Evolutionary conservation across 2,329 filamentous ascomycete species (phyloP).

Genomic region (Phialophora chinensis): DNA sequence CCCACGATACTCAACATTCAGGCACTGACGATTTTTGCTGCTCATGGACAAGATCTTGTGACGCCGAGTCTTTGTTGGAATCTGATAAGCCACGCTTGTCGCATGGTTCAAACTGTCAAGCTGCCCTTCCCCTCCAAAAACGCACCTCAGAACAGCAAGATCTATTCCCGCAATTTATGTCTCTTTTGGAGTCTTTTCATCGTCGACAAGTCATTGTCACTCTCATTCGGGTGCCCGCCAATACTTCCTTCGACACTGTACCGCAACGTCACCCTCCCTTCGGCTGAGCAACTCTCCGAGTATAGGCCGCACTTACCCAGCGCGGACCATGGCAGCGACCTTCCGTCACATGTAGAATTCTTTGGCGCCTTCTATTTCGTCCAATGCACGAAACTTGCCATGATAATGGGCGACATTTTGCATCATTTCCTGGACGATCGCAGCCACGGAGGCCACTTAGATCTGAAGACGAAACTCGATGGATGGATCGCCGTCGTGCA

Average conservation of each 20-base stretch:
- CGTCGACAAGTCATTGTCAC: slow-evolving; percentile 13
- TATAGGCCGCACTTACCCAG: slow-evolving; percentile 12
- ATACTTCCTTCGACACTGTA: slow-evolving; percentile 5
- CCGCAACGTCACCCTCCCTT: slow-evolving; percentile 8
- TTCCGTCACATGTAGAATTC: slow-evolving; percentile 11
- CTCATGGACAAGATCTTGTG: slow-evolving; percentile 20
- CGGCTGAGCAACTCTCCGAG: slow-evolving; percentile 10
- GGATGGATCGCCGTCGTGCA: slow-evolving; percentile 12
- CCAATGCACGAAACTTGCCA: slow-evolving; percentile 19
- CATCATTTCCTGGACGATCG: slow-evolving; percentile 11
- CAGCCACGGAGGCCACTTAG: neutral
- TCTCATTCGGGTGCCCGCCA: slow-evolving; percentile 15
- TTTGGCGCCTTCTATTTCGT: slow-evolving; percentile 21
- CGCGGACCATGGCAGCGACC: neutral
- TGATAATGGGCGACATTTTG: slow-evolving; percentile 16
- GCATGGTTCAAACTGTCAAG: slow-evolving; percentile 18
- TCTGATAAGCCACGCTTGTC: slow-evolving; percentile 9
- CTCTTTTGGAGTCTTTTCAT: slow-evolving; percentile 21
- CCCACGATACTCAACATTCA: slow-evolving; percentile 16
- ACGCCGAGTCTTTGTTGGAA: slow-evolving; percentile 15
- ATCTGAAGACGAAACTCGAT: slow-evolving; percentile 12
- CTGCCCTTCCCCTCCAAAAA: slow-evolving; percentile 3
- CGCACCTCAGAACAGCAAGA: neutral
- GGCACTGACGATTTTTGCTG: slow-evolving; percentile 14
- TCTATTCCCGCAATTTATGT: slow-evolving; percentile 10